A percentile compares a stretch with the other conserved stretches of the same genome.
phyloP scores from a whole-genome alignment of 2,329 filamentous ascomycete genomes.

The Pseudogymnoascus sp. region DNA sequence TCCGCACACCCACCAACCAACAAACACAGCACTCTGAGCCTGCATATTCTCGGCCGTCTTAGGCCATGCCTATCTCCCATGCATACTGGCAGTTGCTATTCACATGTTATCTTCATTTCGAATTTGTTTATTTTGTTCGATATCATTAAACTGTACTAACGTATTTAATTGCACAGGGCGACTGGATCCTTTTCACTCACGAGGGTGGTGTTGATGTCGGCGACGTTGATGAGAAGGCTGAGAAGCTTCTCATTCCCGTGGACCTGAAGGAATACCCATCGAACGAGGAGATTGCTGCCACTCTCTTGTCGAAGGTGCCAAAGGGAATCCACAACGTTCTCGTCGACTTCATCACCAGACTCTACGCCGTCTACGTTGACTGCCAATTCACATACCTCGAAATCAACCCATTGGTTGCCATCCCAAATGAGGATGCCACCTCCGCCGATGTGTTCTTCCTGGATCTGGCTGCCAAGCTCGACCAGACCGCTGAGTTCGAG shows the following conservation, averaged over 20 bases:
- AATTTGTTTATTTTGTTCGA: not conserved
- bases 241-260: constrained; percentile 96
- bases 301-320: constrained; percentile 87
- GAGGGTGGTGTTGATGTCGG: constrained; percentile 99
- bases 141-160: not conserved
- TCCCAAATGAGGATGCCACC: constrained; percentile 86
- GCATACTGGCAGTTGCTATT: not conserved
- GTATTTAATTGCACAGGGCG: constrained; percentile 55
- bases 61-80: not conserved
- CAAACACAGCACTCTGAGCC: not conserved
- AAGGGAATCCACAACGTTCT: constrained; percentile 95
- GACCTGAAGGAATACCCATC: constrained; percentile 92
- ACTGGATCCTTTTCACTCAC: constrained; percentile 99
- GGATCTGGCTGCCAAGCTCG: constrained; percentile 95
- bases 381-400: constrained; percentile 99
- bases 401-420: constrained; percentile 98
- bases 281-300: constrained; percentile 82
- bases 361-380: constrained; percentile 98
- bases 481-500: constrained; percentile 98
- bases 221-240: constrained; percentile 96
- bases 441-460: constrained; percentile 96
- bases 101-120: not conserved
- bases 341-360: constrained; percentile 95
- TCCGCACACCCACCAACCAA: constrained; percentile 4
- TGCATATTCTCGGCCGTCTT: not conserved